Percentiles rank a stretch among this genome's conserved stretches.
Evolutionary conservation across 495 filamentous ascomycete genomes (phyloP).

Genomic region (Pyrenopolyporus hunteri): DNA sequence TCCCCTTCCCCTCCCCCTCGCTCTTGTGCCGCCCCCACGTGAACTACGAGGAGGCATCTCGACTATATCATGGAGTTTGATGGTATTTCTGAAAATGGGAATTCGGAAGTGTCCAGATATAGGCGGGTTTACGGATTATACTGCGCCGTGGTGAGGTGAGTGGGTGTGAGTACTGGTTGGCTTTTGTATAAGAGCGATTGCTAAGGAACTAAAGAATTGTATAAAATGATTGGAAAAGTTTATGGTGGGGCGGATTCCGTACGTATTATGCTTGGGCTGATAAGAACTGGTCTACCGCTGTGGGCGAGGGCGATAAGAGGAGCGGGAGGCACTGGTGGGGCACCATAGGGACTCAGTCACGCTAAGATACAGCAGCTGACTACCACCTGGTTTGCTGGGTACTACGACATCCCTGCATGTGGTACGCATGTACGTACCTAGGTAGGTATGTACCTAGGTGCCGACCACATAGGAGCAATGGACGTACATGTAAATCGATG

Average conservation of each 20-base stretch:
- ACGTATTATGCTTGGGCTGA: not conserved
- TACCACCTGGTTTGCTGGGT: not conserved
- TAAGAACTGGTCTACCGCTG: too few species aligned
- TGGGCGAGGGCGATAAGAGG: too few species aligned
- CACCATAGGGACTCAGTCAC: not conserved
- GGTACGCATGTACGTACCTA: too few species aligned
- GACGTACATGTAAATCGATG: too few species aligned
- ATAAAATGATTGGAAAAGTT: conserved; percentile 41
- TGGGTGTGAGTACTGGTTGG: too few species aligned
- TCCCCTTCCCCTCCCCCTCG: conserved; percentile 26
- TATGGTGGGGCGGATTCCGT: conserved; percentile 36
- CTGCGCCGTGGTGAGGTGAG: too few species aligned
- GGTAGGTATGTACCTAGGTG: too few species aligned
- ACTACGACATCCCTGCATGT: too few species aligned
- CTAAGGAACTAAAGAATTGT: not conserved
- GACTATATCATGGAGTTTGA: conserved; percentile 12
- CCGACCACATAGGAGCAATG: too few species aligned
- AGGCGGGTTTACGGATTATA: not conserved
- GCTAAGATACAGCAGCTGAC: not conserved
- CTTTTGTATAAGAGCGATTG: conserved; percentile 5
- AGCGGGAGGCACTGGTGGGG: conserved; percentile 24
- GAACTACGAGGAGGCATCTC: conserved; percentile 34
- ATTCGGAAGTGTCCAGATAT: not conserved
- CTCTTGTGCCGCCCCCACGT: conserved; percentile 15
- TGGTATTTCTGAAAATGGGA: not conserved